Evolutionary conservation across 805 yeast genomes (phyloP), one percentile per base, ranked within the genome.

Genomic region (Metschnikowia continentalis): DNA sequence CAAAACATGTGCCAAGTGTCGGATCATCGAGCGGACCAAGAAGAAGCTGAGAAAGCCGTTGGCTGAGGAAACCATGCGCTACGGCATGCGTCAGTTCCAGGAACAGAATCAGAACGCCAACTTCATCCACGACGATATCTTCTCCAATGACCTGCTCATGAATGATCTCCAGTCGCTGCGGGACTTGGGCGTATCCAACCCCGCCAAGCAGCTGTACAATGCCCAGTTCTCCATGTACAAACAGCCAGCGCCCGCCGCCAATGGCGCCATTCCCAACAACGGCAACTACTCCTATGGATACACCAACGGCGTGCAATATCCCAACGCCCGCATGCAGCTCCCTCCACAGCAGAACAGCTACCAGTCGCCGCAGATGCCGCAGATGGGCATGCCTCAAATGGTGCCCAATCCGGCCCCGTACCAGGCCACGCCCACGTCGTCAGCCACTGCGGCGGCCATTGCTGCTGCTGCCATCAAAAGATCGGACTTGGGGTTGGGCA

Each of bases 1-100:
- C 61, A 79, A 79, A 54, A 79, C 84, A 3, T 79, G 84, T 64
- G 81, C 79, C 60, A 78, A 80, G 54, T 79, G 84, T 60, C 72
- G 84, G 51, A 76, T 78, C 61, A 76, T 79, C 43, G 84, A 79
- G 61, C 66, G 84, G 53, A 60, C 64, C 46, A 60, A 71, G 61
- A 74, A 74, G 64, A 71, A 72, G 60, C 69, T 66, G 65, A 63
- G 76, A 35, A 71, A 73, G 56, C 78, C 78, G 4, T 65, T 73
- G 62, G 76, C 77, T 5, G 78, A 73, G 57, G 78, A 73, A 47
- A 72, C 78, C 46, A 72, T 73, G 73, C 63, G 71, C 30, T 73
- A 73, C 52, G 78, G 78, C 1, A 66, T 73, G 67, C 71, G 71
- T 55, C 78, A 73, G 58, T 71, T 73, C 54, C 71, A 70, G 50